phyloP scores from a whole-genome alignment of 2,329 filamentous ascomycete genomes.

The Hypoxylon sp. region DNA sequence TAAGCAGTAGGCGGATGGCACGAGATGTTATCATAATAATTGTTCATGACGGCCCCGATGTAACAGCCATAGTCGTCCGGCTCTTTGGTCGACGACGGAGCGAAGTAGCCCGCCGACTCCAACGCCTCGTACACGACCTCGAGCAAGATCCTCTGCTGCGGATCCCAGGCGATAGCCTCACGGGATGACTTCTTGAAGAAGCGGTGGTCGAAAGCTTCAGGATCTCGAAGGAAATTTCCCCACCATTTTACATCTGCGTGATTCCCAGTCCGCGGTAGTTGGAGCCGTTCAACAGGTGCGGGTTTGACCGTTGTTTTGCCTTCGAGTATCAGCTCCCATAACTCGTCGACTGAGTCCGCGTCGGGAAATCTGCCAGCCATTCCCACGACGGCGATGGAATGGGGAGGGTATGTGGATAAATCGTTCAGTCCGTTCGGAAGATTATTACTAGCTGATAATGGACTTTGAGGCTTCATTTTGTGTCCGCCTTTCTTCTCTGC shows the following conservation, averaged over 20 bases:
- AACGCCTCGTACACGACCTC: constrained; percentile 44
- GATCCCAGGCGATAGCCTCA: constrained; percentile 41
- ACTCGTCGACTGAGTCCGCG: constrained; percentile 52
- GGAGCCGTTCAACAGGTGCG: constrained; percentile 42
- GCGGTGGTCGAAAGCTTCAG: constrained; percentile 45
- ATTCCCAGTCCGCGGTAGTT: constrained; percentile 45
- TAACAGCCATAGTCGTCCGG: constrained; percentile 49
- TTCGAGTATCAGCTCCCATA: constrained; percentile 50
- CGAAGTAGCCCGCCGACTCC: constrained; percentile 44
- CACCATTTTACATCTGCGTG: constrained; percentile 44
- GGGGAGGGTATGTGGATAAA: no score
- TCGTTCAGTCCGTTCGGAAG: no score
- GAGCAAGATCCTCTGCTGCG: constrained; percentile 39
- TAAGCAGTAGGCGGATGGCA: constrained; percentile 10
- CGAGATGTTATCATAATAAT: not conserved
- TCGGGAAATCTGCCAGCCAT: constrained; percentile 53
- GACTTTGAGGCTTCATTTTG: no score
- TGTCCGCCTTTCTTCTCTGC: no score
- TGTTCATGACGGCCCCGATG: constrained; percentile 1
- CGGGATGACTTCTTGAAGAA: constrained; percentile 42
- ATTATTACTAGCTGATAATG: no score
- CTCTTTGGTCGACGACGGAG: not conserved
- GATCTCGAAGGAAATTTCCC: constrained; percentile 41
- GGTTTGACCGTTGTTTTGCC: constrained; percentile 46
- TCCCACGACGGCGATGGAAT: constrained; percentile 53